phyloP scores from a whole-genome alignment of 495 filamentous ascomycete species.

The Aspergillus carlsbadensis region DNA sequence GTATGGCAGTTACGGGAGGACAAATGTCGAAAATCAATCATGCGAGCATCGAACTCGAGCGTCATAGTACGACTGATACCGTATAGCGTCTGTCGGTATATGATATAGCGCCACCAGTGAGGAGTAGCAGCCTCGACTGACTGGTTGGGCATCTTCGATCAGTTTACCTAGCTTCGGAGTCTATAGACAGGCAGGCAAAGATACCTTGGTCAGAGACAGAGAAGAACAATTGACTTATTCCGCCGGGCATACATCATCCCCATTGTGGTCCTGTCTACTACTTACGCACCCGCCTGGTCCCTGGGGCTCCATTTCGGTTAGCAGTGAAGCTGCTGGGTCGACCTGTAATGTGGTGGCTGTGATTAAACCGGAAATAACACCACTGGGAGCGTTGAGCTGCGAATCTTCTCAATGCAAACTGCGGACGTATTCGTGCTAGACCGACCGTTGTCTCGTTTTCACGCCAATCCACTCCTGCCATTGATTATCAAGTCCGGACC shows the following conservation, averaged over 20 bases:
- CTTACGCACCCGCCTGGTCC: slow-evolving; percentile 19
- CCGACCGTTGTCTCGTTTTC: background rate
- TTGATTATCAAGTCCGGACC: background rate
- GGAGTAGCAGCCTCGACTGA: slow-evolving; percentile 48
- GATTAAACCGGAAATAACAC: slow-evolving; percentile 19
- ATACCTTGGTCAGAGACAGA: slow-evolving; percentile 34
- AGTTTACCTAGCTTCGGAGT: slow-evolving; percentile 49
- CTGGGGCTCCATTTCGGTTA: slow-evolving; percentile 18
- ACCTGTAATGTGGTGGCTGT: slow-evolving; percentile 39
- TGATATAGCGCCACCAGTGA: slow-evolving; percentile 62
- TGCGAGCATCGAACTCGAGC: slow-evolving; percentile 36
- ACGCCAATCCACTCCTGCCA: background rate
- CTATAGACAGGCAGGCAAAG: slow-evolving; percentile 43
- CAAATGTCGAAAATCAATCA: slow-evolving; percentile 24
- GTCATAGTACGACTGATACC: slow-evolving; percentile 58
- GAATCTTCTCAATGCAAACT: background rate
- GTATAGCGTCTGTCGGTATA: slow-evolving; percentile 68
- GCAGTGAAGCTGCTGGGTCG: slow-evolving; percentile 27
- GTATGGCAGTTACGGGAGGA: slow-evolving; percentile 16
- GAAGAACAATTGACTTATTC: slow-evolving; percentile 42
- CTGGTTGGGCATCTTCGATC: slow-evolving; percentile 35
- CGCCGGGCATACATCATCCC: slow-evolving; percentile 35
- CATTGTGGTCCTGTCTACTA: slow-evolving; percentile 21
- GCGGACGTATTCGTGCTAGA: slow-evolving; percentile 18
- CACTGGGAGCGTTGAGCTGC: slow-evolving; percentile 1